phyloP scores from a whole-genome alignment of 805 yeast genomes.

The Candida namnaoensis region DNA sequence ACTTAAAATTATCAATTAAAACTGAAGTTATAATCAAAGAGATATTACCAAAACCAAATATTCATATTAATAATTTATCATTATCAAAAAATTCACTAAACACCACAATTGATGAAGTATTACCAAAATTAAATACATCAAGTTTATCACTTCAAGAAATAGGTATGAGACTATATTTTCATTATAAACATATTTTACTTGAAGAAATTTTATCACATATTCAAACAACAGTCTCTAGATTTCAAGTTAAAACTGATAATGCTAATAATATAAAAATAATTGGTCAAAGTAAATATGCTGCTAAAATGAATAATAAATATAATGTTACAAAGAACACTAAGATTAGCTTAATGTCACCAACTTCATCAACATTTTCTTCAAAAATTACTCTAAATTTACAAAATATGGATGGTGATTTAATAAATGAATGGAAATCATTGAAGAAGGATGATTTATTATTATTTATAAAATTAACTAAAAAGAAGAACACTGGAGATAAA shows the following conservation, averaged over 20 bases:
- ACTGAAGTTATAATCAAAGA: too few species aligned
- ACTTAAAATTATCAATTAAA: too few species aligned
- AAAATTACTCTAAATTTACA: constrained; percentile 2
- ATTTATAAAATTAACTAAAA: constrained; percentile 2
- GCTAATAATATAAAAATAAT: constrained; percentile 4
- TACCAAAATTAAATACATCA: neutral
- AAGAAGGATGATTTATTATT: constrained; percentile 8
- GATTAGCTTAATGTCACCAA: neutral
- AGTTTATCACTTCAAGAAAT: constrained; percentile 7
- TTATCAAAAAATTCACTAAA: too few species aligned
- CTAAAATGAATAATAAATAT: neutral
- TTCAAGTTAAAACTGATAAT: constrained; percentile 2
- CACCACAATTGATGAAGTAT: too few species aligned
- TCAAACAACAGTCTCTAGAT: constrained; percentile 4
- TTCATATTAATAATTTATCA: too few species aligned
- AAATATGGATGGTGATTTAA: neutral
- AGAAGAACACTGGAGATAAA: constrained; percentile 1
- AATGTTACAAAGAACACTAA: too few species aligned
- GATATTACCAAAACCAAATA: too few species aligned
- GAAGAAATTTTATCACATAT: constrained; percentile 5
- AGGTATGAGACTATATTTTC: constrained; percentile 2
- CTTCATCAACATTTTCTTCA: neutral
- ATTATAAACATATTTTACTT: constrained; percentile 1
- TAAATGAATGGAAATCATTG: constrained; percentile 9
- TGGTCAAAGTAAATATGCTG: constrained; percentile 13